These are phyloP conservation scores for Allium fistulosum DNA, from an alignment of 106 monocot genomes.

Conservation along the genomic window DNA sequence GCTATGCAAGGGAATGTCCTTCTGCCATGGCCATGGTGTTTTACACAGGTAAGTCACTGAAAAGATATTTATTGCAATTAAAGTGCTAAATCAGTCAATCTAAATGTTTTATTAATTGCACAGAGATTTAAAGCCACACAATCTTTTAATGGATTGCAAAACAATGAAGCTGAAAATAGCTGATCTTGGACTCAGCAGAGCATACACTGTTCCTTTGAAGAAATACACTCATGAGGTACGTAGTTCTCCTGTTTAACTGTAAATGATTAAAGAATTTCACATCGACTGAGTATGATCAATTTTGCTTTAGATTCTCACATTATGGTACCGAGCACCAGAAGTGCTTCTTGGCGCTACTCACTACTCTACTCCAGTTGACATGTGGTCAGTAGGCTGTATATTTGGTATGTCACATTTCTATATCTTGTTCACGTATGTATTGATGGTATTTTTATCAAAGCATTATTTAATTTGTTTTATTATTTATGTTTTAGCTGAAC, in stretches of 20 bases:
- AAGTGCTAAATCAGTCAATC: no score
- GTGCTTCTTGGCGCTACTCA: slow-evolving; percentile 26
- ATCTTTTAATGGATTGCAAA: slow-evolving; percentile 83
- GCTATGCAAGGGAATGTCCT: slow-evolving; percentile 93
- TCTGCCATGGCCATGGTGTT: slow-evolving; percentile 87
- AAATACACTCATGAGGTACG: slow-evolving; percentile 96
- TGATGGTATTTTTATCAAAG: background rate
- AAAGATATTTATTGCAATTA: no score
- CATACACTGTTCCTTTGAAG: slow-evolving; percentile 81
- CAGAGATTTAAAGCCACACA: slow-evolving; percentile 97
- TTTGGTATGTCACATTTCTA: slow-evolving; percentile 11
- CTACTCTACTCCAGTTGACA: slow-evolving; percentile 18
- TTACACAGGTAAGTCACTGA: slow-evolving; percentile 53
- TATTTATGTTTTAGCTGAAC: slow-evolving; percentile 4
- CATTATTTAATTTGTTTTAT: background rate
- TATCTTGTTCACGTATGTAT: background rate
- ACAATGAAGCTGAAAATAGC: slow-evolving; percentile 94
- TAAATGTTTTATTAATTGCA: background rate
- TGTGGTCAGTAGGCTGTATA: slow-evolving; percentile 27
- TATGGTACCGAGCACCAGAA: slow-evolving; percentile 27
- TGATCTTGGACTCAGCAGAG: slow-evolving; percentile 84
- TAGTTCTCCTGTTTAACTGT: background rate
- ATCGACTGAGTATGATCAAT: background rate
- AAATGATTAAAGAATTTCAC: no score
- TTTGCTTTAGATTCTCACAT: slow-evolving; percentile 16